Evolutionary conservation across 2,329 filamentous ascomycete genomes (phyloP), one percentile per base, ranked within the genome.

Genomic region (Trichophaea hybrida): DNA sequence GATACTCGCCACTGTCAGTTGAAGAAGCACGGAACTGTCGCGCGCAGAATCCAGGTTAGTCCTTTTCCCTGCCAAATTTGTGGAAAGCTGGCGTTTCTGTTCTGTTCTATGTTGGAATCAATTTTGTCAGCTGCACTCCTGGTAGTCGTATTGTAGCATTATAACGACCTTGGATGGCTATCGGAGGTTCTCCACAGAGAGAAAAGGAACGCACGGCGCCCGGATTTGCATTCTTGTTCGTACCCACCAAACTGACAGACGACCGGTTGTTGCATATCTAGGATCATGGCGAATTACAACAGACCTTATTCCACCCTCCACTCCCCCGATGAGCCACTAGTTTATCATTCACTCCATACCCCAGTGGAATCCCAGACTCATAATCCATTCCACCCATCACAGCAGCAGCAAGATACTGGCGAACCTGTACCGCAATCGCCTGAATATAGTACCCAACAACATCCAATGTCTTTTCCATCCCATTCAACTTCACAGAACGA

Each of bases 301-400:
- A 15, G 63, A 32, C 61, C 58, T 48, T 64, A 61, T 59, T 64
- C 63, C 34, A 65, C 63, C n/a, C 61, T 65, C 32, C 63, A 64
- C 33, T 62, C 63, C 2, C 63, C 63, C n/a, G 59, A 61, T 48
- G 54, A 56, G 8, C 61, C 63, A 8, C 59, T 60, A 34, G 37
- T 52, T 13, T 61, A 62, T n/a, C 59, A 62, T 46, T 61, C 61
- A 17, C 61, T 65, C 12, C 63, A 65, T 34, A 65, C 63, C 12
- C 63, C 63, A 15, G 58, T 60, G 4, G 59, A 65, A n/a, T 50
- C 54, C 17, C 24, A 55, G 10, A 12, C 38, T 15, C 6, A 17
- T 6, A 43, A 34, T 43, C 24, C 34, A 15, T 13, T 15, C 53
- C 12, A 15, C 50, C 50, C n/a, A 13, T 56, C 17, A n/a, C 15